These are phyloP conservation scores for Maudiozyma humilis DNA, from an alignment of 1,139 yeast genomes.

Conservation along the genomic window DNA sequence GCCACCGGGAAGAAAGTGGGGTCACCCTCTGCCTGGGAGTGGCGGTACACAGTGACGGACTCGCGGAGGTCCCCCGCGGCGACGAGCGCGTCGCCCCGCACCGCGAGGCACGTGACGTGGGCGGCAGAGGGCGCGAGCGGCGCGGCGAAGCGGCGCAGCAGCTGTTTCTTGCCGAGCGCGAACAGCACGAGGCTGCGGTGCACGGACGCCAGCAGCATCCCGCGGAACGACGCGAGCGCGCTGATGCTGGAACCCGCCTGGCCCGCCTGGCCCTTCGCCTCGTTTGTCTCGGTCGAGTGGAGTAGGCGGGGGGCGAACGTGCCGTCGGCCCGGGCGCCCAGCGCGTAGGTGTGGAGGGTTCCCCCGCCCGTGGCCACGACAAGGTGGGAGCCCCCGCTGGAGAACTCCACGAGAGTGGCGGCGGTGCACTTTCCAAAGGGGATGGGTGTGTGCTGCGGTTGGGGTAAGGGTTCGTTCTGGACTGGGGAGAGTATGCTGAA, in stretches of 20 bases:
- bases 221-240: slow-evolving; percentile 51
- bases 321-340: too few species aligned
- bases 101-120: slow-evolving; percentile 44
- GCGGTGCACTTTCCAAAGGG: too few species aligned
- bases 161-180: slow-evolving; percentile 72
- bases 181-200: slow-evolving; percentile 50
- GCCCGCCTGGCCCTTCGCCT: too few species aligned
- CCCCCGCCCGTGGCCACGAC: too few species aligned
- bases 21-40: slow-evolving; percentile 35
- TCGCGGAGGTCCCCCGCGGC: slow-evolving; percentile 61
- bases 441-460: too few species aligned
- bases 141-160: slow-evolving; percentile 56
- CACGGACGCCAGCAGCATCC: slow-evolving; percentile 53
- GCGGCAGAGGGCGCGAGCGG: slow-evolving; percentile 33
- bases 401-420: too few species aligned
- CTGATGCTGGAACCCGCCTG: slow-evolving; percentile 39
- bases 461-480: not conserved
- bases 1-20: slow-evolving; percentile 55
- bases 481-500: not conserved
- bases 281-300: slow-evolving; percentile 60
- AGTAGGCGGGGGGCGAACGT: slow-evolving; percentile 36
- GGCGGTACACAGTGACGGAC: slow-evolving; percentile 54
- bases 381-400: too few species aligned
- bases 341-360: too few species aligned
- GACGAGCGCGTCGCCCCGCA: slow-evolving; percentile 48